Base-by-base conservation (phyloP, 805 yeast genomes). In the Sugiyamaella lignohabitans region DNA sequence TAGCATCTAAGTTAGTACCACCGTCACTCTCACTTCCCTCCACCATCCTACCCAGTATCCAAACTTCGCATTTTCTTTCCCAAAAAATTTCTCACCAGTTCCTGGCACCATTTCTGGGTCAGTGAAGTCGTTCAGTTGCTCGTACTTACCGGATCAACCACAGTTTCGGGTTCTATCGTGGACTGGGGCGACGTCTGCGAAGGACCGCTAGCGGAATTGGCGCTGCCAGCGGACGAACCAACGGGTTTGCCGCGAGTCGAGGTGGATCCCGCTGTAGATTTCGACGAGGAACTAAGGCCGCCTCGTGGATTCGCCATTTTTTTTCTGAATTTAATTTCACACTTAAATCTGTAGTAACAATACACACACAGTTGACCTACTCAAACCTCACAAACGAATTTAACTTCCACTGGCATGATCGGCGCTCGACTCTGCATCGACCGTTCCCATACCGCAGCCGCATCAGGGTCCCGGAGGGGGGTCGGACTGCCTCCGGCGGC, bases 161-260 rank as follows among this genome's bases (percentile, higher is more conserved):
- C 21, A 11, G 36, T 36, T 20, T 43, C 46, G 8, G 39, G 43
- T 16, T 21, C 24, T 4, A 17, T 32, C 16, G 17, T 23, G 2
- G 46, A 38, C 16, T 36, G 46, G n/a, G 46, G 46, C n/a, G 46
- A 43, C 22, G 40, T 36, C 32, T 38, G 41, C 29, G 21, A 24
- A 19, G 41, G 3, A 18, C 16, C 17, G 29, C 19, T n/a, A 10
- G 8, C 17, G n/a, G 41, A 14, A n/a, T 24, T 19, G 29, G 5
- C n/a, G 21, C 27, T 11, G 16, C 29, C n/a, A n/a, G n/a, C n/a
- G n/a, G n/a, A n/a, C n/a, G n/a, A n/a, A n/a, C n/a, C n/a, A n/a
- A n/a, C n/a, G n/a, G 21, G 23, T n/a, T 19, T 24, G 18, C 3
- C 8, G 29, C 21, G 18, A 38, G 27, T 19, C 19, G 21, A 14